phyloP scores from a whole-genome alignment of 495 filamentous ascomycete species.

The Aspergillus egyptiacus region DNA sequence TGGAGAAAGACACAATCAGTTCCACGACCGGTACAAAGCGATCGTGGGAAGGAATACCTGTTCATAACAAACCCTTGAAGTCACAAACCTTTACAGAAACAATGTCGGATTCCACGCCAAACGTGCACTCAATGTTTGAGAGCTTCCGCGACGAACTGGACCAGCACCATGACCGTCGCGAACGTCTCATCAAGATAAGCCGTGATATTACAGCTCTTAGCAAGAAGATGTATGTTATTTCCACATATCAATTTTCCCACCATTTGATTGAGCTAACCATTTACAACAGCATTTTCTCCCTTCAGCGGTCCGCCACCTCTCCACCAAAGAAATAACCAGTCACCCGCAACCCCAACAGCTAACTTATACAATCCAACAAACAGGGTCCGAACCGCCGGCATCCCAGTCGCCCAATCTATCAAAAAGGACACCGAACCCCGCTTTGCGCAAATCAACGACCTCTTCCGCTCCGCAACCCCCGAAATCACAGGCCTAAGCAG shows the following conservation, averaged over 20 bases:
- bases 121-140: conserved; percentile 72
- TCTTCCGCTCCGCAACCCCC: conserved; percentile 58
- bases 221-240: conserved; percentile 80
- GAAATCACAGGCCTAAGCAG: conserved; percentile 74
- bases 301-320: conserved; percentile 63
- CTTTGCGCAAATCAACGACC: conserved; percentile 58
- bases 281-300: conserved; percentile 65
- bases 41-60: conserved; percentile 53
- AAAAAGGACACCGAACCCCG: conserved; percentile 58
- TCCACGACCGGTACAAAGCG: conserved; percentile 49
- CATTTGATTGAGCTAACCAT: neutral
- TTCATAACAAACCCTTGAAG: conserved; percentile 19
- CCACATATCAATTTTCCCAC: no score
- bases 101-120: conserved; percentile 24
- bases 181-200: conserved; percentile 80
- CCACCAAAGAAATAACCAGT: conserved; percentile 7
- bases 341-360: neutral
- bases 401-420: conserved; percentile 59
- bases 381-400: conserved; percentile 55
- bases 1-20: conserved; percentile 1
- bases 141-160: conserved; percentile 81
- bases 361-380: conserved; percentile 2
- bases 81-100: conserved; percentile 16
- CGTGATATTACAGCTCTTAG: conserved; percentile 87
- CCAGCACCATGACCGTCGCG: conserved; percentile 87